Conservation (phyloP, 169 alveolate species). For the Theileria sp. region DNA sequence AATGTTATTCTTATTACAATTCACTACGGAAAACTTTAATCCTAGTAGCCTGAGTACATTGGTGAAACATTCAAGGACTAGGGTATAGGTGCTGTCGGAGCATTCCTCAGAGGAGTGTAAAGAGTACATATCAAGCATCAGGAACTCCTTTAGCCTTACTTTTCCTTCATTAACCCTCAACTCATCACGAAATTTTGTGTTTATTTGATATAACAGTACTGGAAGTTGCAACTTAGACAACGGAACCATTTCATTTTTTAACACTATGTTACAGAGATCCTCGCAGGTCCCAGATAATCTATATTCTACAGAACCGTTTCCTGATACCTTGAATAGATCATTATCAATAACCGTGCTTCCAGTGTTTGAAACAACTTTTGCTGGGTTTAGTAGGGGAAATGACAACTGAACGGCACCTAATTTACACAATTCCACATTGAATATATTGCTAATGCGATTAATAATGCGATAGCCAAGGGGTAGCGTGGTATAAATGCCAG, state of each 20-base stretch:
- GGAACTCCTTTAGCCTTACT: constrained; percentile 51
- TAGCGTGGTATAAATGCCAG: constrained; percentile 37
- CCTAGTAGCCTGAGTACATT: constrained; percentile 15
- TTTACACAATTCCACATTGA: constrained; percentile 50
- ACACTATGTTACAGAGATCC: constrained; percentile 26
- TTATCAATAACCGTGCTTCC: constrained; percentile 5
- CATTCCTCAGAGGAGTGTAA: constrained; percentile 42
- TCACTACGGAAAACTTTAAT: neutral
- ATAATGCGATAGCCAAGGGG: constrained; percentile 57
- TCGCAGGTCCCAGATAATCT: constrained; percentile 60
- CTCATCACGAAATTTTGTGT: constrained; percentile 63
- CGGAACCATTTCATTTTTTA: constrained; percentile 14
- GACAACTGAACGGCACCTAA: constrained; percentile 41
- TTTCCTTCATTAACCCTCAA: constrained; percentile 30
- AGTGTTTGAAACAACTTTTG: neutral
- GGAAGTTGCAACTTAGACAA: constrained; percentile 41
- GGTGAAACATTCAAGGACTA: constrained; percentile 18
- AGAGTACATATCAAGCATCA: constrained; percentile 61
- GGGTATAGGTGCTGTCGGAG: constrained; percentile 12
- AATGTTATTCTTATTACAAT: neutral
- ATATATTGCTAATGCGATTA: constrained; percentile 34
- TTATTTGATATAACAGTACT: constrained; percentile 33
- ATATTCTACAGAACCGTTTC: constrained; percentile 25
- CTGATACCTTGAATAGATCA: neutral
- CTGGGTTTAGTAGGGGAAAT: constrained; percentile 52